Evolutionary conservation across 306 rosid genomes (phyloP).

Genomic region (Nissolia schottii): DNA sequence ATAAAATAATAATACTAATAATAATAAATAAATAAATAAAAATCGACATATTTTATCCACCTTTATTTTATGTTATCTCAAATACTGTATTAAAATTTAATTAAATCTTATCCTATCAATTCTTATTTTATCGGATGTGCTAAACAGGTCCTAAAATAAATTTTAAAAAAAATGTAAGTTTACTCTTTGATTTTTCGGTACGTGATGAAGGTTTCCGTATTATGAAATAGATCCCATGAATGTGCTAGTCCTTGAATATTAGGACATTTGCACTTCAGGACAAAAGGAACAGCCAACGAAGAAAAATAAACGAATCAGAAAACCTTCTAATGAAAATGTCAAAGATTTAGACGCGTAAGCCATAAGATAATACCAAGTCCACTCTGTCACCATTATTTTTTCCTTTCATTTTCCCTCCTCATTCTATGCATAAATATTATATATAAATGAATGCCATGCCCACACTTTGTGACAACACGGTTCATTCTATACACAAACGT

Average conservation of each 20-base stretch:
- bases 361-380: not conserved
- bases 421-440: not conserved
- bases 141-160: too few relatives aligned
- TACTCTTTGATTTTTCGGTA: too few relatives aligned
- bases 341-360: not conserved
- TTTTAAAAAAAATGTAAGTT: too few relatives aligned
- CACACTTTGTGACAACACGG: not conserved
- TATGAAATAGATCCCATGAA: not conserved
- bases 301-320: not conserved
- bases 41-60: too few relatives aligned
- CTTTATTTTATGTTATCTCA: too few relatives aligned
- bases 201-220: not conserved
- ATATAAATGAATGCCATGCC: not conserved
- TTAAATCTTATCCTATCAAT: too few relatives aligned
- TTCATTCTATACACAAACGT: not conserved
- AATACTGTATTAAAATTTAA: too few relatives aligned
- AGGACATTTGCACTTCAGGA: not conserved
- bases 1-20: too few relatives aligned
- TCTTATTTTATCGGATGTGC: too few relatives aligned
- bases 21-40: too few relatives aligned
- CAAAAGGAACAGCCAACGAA: not conserved
- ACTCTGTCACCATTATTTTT: not conserved
- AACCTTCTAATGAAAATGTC: not conserved
- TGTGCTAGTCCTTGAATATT: not conserved
- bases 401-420: not conserved